phyloP scores from a whole-genome alignment of 1,284 basidiomycete genomes.

The Salmacisia buchloeana region DNA sequence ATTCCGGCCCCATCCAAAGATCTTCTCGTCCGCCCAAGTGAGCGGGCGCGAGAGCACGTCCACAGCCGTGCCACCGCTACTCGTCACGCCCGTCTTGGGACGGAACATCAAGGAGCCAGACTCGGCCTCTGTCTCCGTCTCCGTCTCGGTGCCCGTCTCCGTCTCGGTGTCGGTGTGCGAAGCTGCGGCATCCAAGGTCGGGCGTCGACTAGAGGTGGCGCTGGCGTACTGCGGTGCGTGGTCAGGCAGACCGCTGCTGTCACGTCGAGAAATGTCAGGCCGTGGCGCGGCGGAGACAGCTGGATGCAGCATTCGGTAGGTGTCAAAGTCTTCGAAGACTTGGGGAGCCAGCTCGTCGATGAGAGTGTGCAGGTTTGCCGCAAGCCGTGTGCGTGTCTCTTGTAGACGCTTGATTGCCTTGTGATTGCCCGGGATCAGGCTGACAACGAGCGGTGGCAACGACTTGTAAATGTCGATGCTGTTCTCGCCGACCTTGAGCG shows the following conservation, averaged over 20 bases:
- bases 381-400: constrained; percentile 69
- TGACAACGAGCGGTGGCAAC: constrained; percentile 81
- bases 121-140: constrained; percentile 23
- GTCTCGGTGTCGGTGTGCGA: constrained; percentile 4
- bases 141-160: background rate
- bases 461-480: constrained; percentile 99
- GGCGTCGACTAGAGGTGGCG: background rate
- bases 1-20: constrained; percentile 71
- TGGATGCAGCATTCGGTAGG: constrained; percentile 11
- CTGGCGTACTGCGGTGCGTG: background rate
- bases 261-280: background rate
- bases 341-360: constrained; percentile 67
- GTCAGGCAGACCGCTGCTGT: background rate
- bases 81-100: constrained; percentile 23
- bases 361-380: constrained; percentile 78
- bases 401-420: constrained; percentile 74
- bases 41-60: constrained; percentile 46
- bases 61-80: constrained; percentile 14
- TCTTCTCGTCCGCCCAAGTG: constrained; percentile 78
- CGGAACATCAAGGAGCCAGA: constrained; percentile 32
- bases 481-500: constrained; percentile 96
- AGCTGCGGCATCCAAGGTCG: background rate
- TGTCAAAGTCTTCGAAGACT: constrained; percentile 45
- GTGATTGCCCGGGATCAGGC: constrained; percentile 85
- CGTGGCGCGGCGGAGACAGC: background rate